phyloP scores from a whole-genome alignment of 176 grass and related monocot genomes.

The Paspalum vaginatum region DNA sequence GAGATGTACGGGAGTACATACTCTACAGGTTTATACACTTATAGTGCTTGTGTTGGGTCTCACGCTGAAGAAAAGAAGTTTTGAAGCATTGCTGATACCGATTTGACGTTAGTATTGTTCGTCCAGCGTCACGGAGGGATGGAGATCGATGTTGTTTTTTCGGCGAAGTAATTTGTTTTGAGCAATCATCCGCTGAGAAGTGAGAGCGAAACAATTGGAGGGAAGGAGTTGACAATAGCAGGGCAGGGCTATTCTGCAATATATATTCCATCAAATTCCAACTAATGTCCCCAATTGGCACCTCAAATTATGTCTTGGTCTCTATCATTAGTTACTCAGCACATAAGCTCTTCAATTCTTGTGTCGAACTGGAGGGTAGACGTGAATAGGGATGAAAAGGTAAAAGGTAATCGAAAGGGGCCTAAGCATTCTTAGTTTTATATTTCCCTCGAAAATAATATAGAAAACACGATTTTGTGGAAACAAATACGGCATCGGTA shows the following conservation, averaged over 20 bases:
- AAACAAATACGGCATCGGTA: too few relatives aligned
- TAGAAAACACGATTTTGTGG: too few relatives aligned
- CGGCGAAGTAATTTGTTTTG: background rate
- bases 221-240: background rate
- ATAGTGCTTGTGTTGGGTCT: background rate
- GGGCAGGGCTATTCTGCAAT: background rate
- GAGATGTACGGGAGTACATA: background rate
- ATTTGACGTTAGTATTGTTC: too few relatives aligned
- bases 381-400: too few relatives aligned
- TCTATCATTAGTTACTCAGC: background rate
- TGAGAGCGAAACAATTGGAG: background rate
- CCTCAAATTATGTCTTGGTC: background rate
- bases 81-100: too few relatives aligned
- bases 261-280: background rate
- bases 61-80: background rate
- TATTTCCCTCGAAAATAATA: too few relatives aligned
- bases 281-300: background rate
- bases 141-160: background rate
- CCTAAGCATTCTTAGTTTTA: too few relatives aligned
- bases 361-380: too few relatives aligned
- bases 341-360: too few relatives aligned
- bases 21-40: slow-evolving; percentile 20
- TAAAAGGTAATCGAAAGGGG: too few relatives aligned
- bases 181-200: background rate
- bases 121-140: too few relatives aligned